A percentile compares a stretch with the other conserved stretches of the same genome.
Evolutionary conservation across 495 filamentous ascomycete species (phyloP).

Genomic region (Cairneyella variabilis): DNA sequence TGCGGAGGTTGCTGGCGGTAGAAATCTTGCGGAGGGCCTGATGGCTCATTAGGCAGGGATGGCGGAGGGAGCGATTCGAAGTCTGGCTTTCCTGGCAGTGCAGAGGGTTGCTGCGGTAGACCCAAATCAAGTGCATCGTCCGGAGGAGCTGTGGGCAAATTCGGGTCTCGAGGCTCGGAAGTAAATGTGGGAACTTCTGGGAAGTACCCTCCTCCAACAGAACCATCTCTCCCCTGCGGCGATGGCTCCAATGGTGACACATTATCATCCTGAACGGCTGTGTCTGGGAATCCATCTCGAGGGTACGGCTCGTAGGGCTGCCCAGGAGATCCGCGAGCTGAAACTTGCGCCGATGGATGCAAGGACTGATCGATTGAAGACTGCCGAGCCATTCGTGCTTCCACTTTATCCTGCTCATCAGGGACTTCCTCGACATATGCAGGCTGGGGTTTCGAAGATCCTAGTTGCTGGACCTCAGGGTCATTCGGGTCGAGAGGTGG

Average conservation of each 20-base stretch:
- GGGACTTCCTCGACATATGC: slow-evolving; percentile 56
- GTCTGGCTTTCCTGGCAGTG: slow-evolving; percentile 12
- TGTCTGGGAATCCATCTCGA: slow-evolving; percentile 23
- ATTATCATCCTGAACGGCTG: slow-evolving; percentile 26
- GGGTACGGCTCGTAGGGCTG: slow-evolving; percentile 17
- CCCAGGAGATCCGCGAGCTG: slow-evolving; percentile 20
- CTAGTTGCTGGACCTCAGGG: slow-evolving; percentile 56
- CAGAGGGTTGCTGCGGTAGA: slow-evolving; percentile 28
- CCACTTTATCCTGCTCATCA: slow-evolving; percentile 38
- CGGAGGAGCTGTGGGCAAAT: slow-evolving; percentile 23
- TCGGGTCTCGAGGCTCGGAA: slow-evolving; percentile 15
- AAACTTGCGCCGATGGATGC: slow-evolving; percentile 44
- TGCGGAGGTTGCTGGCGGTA: slow-evolving; percentile 27
- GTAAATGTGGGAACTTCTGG: slow-evolving; percentile 42
- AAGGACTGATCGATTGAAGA: slow-evolving; percentile 45
- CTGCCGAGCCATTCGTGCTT: slow-evolving; percentile 29
- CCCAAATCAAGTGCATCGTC: slow-evolving; percentile 17
- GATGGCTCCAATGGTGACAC: slow-evolving; percentile 36
- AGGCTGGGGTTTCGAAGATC: slow-evolving; percentile 37
- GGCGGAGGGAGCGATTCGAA: slow-evolving; percentile 20
- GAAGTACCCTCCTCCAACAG: slow-evolving; percentile 52
- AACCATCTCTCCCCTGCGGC: slow-evolving; percentile 28
- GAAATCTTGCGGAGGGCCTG: slow-evolving; percentile 21
- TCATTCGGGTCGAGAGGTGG: slow-evolving; percentile 52
- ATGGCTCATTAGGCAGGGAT: slow-evolving; percentile 12